Conservation (phyloP, 2,329 filamentous ascomycete genomes). For the Cytospora piceae region DNA sequence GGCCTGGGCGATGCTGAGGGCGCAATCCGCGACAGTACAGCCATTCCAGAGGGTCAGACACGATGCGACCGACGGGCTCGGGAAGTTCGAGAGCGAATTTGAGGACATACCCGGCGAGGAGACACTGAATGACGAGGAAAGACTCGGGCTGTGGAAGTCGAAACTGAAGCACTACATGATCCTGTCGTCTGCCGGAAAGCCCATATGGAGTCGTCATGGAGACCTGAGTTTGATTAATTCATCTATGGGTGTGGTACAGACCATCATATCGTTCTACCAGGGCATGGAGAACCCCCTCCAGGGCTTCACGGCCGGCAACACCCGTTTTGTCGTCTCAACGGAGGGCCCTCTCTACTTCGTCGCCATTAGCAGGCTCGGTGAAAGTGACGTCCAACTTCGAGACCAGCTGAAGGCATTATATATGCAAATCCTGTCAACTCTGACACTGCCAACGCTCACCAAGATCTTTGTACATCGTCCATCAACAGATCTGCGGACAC, state of each 20-base stretch:
- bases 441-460: conserved; percentile 84
- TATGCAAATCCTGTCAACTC: conserved; percentile 95
- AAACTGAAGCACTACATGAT: conserved; percentile 98
- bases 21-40: conserved; percentile 62
- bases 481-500: conserved; percentile 89
- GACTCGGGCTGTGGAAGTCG: conserved; percentile 79
- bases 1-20: conserved; percentile 69
- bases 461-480: conserved; percentile 88
- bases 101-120: conserved; percentile 67
- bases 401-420: conserved; percentile 91
- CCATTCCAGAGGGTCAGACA: conserved; percentile 56
- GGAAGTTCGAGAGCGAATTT: conserved; percentile 77
- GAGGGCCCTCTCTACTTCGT: conserved; percentile 91
- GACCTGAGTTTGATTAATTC: conserved; percentile 88
- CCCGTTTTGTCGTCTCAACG: conserved; percentile 83
- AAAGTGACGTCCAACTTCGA: conserved; percentile 86
- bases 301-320: conserved; percentile 84
- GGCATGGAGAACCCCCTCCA: conserved; percentile 75
- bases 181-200: conserved; percentile 92
- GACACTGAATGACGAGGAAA: conserved; percentile 54
- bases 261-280: conserved; percentile 96
- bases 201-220: conserved; percentile 94
- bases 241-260: conserved; percentile 94
- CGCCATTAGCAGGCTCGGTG: conserved; percentile 87
- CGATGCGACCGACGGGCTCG: conserved; percentile 52